phyloP scores from a whole-genome alignment of 352 stramenopile species.

The Globisporangium cylindrosporum region DNA sequence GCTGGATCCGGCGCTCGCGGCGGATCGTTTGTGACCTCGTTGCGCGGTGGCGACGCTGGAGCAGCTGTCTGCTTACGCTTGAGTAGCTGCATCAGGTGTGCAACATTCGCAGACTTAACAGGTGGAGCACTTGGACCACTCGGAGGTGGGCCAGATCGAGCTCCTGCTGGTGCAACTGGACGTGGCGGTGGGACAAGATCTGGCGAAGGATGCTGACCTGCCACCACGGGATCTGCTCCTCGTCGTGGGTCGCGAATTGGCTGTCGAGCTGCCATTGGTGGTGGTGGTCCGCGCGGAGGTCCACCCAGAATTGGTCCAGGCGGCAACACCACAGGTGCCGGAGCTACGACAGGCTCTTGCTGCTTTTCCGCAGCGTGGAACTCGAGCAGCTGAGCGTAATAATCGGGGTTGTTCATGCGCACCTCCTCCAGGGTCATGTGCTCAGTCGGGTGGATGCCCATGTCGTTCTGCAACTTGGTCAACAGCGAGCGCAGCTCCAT shows the following conservation, averaged over 20 bases:
- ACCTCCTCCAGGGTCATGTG: constrained; percentile 87
- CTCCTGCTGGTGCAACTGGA: background rate
- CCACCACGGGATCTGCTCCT: background rate
- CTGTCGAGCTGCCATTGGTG: constrained; percentile 1
- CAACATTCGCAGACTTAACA: constrained; percentile 65
- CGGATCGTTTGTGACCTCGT: constrained; percentile 61
- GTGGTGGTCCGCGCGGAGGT: constrained; percentile 7
- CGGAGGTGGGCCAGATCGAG: background rate
- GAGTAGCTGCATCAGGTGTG: constrained; percentile 81
- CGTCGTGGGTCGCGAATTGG: constrained; percentile 13
- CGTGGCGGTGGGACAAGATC: background rate
- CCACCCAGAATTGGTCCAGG: constrained; percentile 10
- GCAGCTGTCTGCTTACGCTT: constrained; percentile 57
- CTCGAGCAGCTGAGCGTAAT: constrained; percentile 78
- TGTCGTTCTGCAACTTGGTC: constrained; percentile 85
- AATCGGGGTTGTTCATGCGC: constrained; percentile 79
- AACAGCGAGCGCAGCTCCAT: constrained; percentile 79
- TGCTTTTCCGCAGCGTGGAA: constrained; percentile 38
- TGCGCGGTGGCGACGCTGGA: constrained; percentile 20
- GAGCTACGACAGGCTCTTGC: background rate
- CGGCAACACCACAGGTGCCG: constrained; percentile 4
- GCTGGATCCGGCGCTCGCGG: constrained; percentile 52
- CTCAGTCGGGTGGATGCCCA: constrained; percentile 83
- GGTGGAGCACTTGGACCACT: background rate
- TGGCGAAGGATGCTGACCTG: background rate